A percentile compares a stretch with the other conserved stretches of the same genome.
phyloP scores from a whole-genome alignment of 2,329 filamentous ascomycete species.

The Alternaria sp. region DNA sequence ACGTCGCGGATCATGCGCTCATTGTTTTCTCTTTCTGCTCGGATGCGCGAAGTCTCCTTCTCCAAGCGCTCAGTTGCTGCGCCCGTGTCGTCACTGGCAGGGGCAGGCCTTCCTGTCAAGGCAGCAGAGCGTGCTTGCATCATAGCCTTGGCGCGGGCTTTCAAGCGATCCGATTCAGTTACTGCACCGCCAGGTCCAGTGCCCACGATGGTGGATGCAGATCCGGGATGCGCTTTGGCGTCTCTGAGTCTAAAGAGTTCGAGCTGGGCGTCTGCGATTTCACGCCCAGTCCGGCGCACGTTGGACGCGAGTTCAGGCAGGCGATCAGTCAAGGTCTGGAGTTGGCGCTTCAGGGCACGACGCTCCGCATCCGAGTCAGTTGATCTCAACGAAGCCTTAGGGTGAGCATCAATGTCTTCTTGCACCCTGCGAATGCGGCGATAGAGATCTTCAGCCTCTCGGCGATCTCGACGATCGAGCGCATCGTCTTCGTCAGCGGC shows the following conservation, averaged over 20 bases:
- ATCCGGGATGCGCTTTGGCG: constrained; percentile 86
- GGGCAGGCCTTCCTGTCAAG: constrained; percentile 80
- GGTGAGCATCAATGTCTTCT: constrained; percentile 92
- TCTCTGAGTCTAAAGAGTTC: constrained; percentile 94
- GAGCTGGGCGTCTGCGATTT: constrained; percentile 87
- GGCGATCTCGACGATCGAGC: constrained; percentile 85
- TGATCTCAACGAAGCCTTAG: constrained; percentile 67
- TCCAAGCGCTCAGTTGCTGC: constrained; percentile 86
- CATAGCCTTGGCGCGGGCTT: constrained; percentile 94
- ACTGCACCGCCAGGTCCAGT: constrained; percentile 90
- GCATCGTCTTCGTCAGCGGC: constrained; percentile 89
- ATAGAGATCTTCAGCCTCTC: constrained; percentile 93
- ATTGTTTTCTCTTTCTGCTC: constrained; percentile 88
- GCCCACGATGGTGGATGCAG: constrained; percentile 81
- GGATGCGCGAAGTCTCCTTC: constrained; percentile 81
- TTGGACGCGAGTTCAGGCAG: constrained; percentile 91
- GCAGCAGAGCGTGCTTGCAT: constrained; percentile 98
- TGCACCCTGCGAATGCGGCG: constrained; percentile 89
- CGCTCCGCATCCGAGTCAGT: constrained; percentile 88
- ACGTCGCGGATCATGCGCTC: constrained; percentile 97
- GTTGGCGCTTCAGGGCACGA: constrained; percentile 82
- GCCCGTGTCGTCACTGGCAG: constrained; percentile 73
- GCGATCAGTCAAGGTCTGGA: constrained; percentile 87
- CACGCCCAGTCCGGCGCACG: constrained; percentile 87
- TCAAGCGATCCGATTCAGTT: constrained; percentile 92